Base-by-base conservation (phyloP, 805 yeast genomes). In the Candida multigemmis region DNA sequence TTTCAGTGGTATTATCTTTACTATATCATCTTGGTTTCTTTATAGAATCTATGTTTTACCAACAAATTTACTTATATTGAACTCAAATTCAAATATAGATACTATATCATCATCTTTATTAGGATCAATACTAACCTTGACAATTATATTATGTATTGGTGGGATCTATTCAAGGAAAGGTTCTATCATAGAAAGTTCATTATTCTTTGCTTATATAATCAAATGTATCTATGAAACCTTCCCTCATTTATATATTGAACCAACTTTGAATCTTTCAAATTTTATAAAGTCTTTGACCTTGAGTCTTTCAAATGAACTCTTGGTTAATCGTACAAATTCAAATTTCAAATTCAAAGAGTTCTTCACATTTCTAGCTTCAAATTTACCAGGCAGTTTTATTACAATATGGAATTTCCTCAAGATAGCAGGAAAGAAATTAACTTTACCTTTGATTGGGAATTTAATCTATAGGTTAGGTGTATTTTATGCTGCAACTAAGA, bases 201-300 rank as follows among this genome's bases (percentile, higher is more conserved):
- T 89, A 32, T 65, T 91, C 42, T 77, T 86, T 47, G 89, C 93
- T 6, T 91, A 91, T 53, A 77, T 89, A 35, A 95, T 91, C 16
- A 81, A 93, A 47, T 85, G 95, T 42, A 74, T 87, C 35, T 91
- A 91, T 51, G 93, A 87, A 47, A 75, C 94, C 3, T 85, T 89
- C 42, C 96, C 97, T 1, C 86, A 82, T 40, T 67, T 89, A 36
- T 78, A 87, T 6, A 71, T 74, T 28, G 60, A 50, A 33, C 65
- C 66, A 12, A 34, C 34, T 25, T 34, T 30, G 16, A 38, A 35
- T n/a, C 31, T 37, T 15, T 34, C 32, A 16, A 28, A 30, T 27
- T n/a, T n/a, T n/a, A 29, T 36, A 11, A 59, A 59, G 8, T 48
- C 45, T 27, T 45, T 60, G 14, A 60, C 68, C 5, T 50, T 56